Evolutionary conservation across 1,284 basidiomycete species (phyloP), one percentile per base, ranked within the genome.

Genomic region (Tilletia setariae): DNA sequence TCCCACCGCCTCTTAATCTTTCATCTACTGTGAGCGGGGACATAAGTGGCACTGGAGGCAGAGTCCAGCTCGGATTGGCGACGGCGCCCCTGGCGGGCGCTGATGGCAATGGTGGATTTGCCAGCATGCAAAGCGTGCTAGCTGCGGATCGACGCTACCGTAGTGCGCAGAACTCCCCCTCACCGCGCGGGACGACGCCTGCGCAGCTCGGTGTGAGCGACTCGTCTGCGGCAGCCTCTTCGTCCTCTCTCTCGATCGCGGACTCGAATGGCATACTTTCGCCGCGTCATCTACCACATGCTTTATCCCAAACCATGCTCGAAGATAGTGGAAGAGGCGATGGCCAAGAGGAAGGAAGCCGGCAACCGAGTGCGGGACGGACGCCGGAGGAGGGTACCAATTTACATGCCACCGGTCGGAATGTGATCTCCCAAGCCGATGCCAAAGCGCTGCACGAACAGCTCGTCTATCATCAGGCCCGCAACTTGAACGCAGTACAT

Each of bases 401-500:
- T 30, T 13, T 59, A 8, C 23, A 59, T 19, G 25, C 53, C 23
- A 59, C 23, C 19, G 53, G 53, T 1, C 16, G 25, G 53, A 59
- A 30, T 19, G 53, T 30, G 6, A 59, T 59, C 1, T 9, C 53
- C 23, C 23, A 21, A 28, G 53, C 53, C 23, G 53, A 59, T 4
- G 53, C 53, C 23, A 30, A 21, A 30, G 53, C 53, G 53, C 25
- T 59, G 23, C 53, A 59, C 32, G 23, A 59, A 30, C 53, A 59
- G 53, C 16, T 59, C 13, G 28, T 59, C n/a, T 30, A 59, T 19
- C 53, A 59, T 59, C 53, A 59, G 53, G 53, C 53, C 23, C 53
- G 53, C 23, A 59, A 28, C 53, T 30, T 59, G 23, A 59, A 30
- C 32, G 53, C 53, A 30, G 53, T 59, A 13, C 53, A 59, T 59